Percentiles rank a stretch among this genome's conserved stretches.
Conservation (phyloP, 169 alveolate genomes). For the Plasmodium relictum region DNA sequence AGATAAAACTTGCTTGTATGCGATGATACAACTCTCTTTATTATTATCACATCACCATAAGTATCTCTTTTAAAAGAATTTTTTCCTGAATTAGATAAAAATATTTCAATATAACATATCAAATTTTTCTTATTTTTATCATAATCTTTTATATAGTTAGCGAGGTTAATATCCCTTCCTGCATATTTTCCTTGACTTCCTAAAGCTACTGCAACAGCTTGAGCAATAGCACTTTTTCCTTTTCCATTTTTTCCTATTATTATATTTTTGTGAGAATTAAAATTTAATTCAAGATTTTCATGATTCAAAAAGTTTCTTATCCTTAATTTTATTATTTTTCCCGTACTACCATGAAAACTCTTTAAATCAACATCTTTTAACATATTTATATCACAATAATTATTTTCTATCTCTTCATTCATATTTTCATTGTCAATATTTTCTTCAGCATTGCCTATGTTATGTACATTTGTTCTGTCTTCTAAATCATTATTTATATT, state of each 20-base stretch:
- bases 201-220: conserved; percentile 86
- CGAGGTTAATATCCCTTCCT: conserved; percentile 82
- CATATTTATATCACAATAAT: neutral
- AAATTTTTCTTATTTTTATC: conserved; percentile 82
- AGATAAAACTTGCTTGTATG: conserved; percentile 54
- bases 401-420: neutral
- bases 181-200: conserved; percentile 86
- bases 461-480: neutral
- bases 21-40: conserved; percentile 43
- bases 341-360: conserved; percentile 81
- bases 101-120: conserved; percentile 13
- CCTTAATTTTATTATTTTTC: conserved; percentile 82
- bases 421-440: neutral
- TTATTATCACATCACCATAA: conserved; percentile 50
- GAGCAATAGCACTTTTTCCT: conserved; percentile 89
- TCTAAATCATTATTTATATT: neutral
- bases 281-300: conserved; percentile 82
- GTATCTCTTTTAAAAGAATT: conserved; percentile 58
- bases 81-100: conserved; percentile 59
- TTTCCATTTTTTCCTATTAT: conserved; percentile 88
- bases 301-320: conserved; percentile 85
- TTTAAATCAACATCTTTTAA: conserved; percentile 35
- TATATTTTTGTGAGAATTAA: conserved; percentile 83
- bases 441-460: neutral
- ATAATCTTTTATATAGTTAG: conserved; percentile 86